These are phyloP conservation scores for Scolecobasidium constrictum DNA, from an alignment of 2,329 filamentous ascomycete species.

Conservation along the genomic window DNA sequence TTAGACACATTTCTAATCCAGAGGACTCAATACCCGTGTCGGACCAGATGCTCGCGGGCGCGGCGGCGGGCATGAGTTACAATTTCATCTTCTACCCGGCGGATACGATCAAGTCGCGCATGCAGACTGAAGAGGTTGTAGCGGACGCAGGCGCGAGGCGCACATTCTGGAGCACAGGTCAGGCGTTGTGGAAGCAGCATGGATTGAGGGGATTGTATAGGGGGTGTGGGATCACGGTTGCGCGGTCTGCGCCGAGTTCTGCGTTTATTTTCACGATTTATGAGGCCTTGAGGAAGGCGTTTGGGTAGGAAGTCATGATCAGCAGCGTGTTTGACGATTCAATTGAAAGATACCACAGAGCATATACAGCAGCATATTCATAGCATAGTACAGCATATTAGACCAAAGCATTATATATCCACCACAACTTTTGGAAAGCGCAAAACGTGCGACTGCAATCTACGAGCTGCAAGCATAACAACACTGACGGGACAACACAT, in stretches of 20 bases:
- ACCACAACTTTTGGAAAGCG: no score
- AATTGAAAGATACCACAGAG: no score
- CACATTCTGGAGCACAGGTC: slow-evolving; percentile 63
- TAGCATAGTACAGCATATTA: no score
- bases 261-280: slow-evolving; percentile 97
- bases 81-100: slow-evolving; percentile 97
- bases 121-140: slow-evolving; percentile 74
- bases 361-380: no score
- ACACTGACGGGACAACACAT: no score
- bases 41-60: slow-evolving; percentile 81
- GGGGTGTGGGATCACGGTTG: slow-evolving; percentile 87
- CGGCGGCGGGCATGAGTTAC: slow-evolving; percentile 82
- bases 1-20: slow-evolving; percentile 33
- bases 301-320: no score
- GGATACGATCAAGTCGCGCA: slow-evolving; percentile 92
- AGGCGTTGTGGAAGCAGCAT: slow-evolving; percentile 67
- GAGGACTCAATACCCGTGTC: slow-evolving; percentile 58
- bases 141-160: slow-evolving; percentile 36
- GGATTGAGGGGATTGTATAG: slow-evolving; percentile 81
- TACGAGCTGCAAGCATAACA: no score
- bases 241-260: slow-evolving; percentile 83
- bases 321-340: no score
- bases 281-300: slow-evolving; percentile 50
- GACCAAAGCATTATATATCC: no score
- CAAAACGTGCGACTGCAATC: no score